Base-by-base conservation (phyloP, 108 stramenopile genomes). In the Pseudonitzschia multiseries region DNA sequence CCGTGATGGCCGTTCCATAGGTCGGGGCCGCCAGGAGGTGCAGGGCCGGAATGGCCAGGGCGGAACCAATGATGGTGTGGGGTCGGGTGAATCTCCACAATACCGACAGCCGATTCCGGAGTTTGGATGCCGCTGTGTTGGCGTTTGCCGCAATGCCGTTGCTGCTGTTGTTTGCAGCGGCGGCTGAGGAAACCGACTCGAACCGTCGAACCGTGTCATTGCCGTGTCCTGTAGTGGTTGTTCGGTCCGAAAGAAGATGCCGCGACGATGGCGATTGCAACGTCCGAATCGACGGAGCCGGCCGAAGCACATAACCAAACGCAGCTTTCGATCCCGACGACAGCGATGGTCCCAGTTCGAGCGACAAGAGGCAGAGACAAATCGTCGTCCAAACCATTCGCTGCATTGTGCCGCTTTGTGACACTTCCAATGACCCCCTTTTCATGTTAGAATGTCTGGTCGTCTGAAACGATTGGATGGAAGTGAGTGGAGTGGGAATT, bases 1-100 rank as follows among this genome's bases (percentile, higher is more conserved):
- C 21, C 10, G 91, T 81, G 22, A 93, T 80, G 56, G 85, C 76
- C 4, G 81, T 75, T 41, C 64, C 42, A 68, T 87, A 87, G 21
- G 87, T 71, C 27, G 92, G 89, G 8, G 92, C 90, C 20, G 97
- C 93, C 60, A 97, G 81, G 8, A 91, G 57, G 67, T 90, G 92
- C 48, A 98, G 73, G n/a, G 97, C 84, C 15, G 96, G 96, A 62
- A 98, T 96, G 33, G 96, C 90, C 29, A 98, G 65, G 13, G 96
- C 94, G 0, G 96, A 94, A 40, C 98, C 98, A 73, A 97, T 95
- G 56, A 98, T 72, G 50, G 98, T 98, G 71, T 98, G 97, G 8
- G 98, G 98, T 18, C 98, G 74, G 27, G 97, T 91, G 81, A 98
- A 98, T 43, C 94, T 81, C 95, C 95, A 98, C 27, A 93, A 75